Base-by-base conservation (phyloP, 2,329 filamentous ascomycete genomes). In the Monilinia polystroma region DNA sequence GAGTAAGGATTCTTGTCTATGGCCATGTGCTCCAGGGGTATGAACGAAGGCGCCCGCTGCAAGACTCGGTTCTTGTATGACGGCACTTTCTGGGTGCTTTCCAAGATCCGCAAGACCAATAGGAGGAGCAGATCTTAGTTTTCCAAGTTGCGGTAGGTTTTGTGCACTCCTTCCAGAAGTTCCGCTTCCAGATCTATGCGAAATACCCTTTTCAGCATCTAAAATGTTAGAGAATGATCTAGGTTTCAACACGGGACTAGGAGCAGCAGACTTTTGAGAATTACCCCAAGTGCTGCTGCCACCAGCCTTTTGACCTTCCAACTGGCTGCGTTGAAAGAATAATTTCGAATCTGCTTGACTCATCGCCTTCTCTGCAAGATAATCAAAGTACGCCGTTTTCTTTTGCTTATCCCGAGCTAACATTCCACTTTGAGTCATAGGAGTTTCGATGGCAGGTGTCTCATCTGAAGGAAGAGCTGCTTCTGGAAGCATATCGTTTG, bases 281-380 rank as follows among this genome's bases (percentile, higher is more conserved):
- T 71, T 72, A 29, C 70, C 74, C 74, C 73, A 75, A 68, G 73
- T 75, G 55, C 72, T 75, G 23, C 73, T 73, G 18, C 72, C 71
- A 18, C 74, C 74, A n/a, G 73, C 72, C 67, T 72, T 75, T 38
- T 76, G 73, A 16, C 72, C 70, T 47, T 77, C 90, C 67, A 88
- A 81, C 78, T 93, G 91, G 78, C 92, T 93, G 71, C 91, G 85
- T 80, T 97, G 94, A 78, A 97, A 99, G 80, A 98, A 96, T 70
- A 97, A 85, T 79, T 97, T 98, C 68, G 94, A 92, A 77, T 99
- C 95, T 35, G 91, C 89, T 78, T 97, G 93, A 75, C 90, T 96
- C 87, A 97, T 90, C 75, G 94, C 91, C 74, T 95, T 96, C 79
- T 99, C 95, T 64, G 92, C 91, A 63, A 94, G 90, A 75, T 94